Conservation (phyloP, 2,329 filamentous ascomycete genomes). For the Aureobasidium vineae region DNA sequence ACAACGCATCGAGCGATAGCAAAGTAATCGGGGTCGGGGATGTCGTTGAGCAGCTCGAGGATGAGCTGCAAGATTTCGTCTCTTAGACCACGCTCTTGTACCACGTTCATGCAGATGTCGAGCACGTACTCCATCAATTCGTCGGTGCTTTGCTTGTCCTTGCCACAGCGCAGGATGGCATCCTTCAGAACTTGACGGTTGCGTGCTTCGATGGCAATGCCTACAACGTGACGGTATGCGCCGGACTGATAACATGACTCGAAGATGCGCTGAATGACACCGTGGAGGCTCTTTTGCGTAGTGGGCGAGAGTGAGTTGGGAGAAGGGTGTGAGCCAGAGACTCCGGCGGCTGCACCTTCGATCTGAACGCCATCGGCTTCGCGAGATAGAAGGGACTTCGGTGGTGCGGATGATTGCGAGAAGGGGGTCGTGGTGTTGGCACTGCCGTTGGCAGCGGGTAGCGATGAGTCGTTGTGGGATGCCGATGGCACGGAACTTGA, state of each 20-base stretch:
- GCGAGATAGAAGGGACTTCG: constrained; percentile 91
- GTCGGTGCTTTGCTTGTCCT: constrained; percentile 79
- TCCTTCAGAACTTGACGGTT: constrained; percentile 82
- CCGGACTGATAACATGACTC: constrained; percentile 83
- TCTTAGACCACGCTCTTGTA: constrained; percentile 86
- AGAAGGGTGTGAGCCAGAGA: constrained; percentile 54
- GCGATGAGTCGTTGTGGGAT: constrained; percentile 65
- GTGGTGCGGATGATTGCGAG: constrained; percentile 87
- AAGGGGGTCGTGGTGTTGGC: constrained; percentile 83
- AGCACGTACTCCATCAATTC: constrained; percentile 96
- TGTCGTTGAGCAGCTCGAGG: constrained; percentile 90
- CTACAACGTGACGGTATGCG: constrained; percentile 92
- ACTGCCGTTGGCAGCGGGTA: constrained; percentile 55
- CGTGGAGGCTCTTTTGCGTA: constrained; percentile 76
- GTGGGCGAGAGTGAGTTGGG: constrained; percentile 67
- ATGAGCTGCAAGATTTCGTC: constrained; percentile 84
- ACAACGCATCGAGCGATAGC: constrained; percentile 97
- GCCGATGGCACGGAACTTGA: constrained; percentile 50
- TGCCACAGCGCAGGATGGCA: constrained; percentile 84
- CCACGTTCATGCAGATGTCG: constrained; percentile 95
- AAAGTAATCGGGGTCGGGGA: constrained; percentile 92
- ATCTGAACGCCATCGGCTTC: constrained; percentile 60
- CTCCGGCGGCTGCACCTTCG: constrained; percentile 56
- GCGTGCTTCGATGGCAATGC: constrained; percentile 92
- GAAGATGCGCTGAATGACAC: constrained; percentile 84